Percentiles rank a stretch among this genome's conserved stretches.
Evolutionary conservation across 139 green algal genomes (phyloP).

Genomic region (Tetradesmus obliquus): DNA sequence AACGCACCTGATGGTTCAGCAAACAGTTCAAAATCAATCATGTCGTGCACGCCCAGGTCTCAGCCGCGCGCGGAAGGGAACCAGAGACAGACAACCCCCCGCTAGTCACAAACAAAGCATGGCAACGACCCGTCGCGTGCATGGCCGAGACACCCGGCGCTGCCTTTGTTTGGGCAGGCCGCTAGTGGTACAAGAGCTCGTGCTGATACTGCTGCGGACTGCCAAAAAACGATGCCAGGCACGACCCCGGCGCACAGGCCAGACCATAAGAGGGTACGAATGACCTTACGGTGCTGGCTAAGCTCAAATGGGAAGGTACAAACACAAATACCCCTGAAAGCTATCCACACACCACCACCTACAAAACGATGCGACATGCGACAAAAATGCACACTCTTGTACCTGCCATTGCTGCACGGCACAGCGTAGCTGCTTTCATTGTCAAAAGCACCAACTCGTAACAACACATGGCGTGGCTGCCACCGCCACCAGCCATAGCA

Average conservation of each 20-base stretch:
- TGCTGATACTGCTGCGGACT: background rate
- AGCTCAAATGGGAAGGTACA: background rate
- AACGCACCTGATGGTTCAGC: background rate
- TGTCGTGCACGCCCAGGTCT: background rate
- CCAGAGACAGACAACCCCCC: background rate
- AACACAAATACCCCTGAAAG: background rate
- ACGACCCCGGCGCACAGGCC: background rate
- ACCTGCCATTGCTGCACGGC: background rate
- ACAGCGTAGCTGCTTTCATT: background rate
- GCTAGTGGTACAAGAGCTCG: background rate
- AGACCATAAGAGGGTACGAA: background rate
- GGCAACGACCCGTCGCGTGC: background rate
- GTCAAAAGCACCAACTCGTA: background rate
- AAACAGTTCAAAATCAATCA: background rate
- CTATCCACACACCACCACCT: background rate
- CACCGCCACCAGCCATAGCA: background rate
- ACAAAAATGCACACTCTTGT: background rate
- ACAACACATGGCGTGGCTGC: background rate
- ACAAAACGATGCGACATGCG: background rate
- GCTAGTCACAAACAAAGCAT: background rate
- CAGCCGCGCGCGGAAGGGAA: background rate
- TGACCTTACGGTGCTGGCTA: background rate
- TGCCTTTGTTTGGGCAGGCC: background rate
- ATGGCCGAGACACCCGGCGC: background rate
- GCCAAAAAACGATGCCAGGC: background rate